Evolutionary conservation across 2,329 filamentous ascomycete genomes (phyloP).

Genomic region (Botrytis deweyae): DNA sequence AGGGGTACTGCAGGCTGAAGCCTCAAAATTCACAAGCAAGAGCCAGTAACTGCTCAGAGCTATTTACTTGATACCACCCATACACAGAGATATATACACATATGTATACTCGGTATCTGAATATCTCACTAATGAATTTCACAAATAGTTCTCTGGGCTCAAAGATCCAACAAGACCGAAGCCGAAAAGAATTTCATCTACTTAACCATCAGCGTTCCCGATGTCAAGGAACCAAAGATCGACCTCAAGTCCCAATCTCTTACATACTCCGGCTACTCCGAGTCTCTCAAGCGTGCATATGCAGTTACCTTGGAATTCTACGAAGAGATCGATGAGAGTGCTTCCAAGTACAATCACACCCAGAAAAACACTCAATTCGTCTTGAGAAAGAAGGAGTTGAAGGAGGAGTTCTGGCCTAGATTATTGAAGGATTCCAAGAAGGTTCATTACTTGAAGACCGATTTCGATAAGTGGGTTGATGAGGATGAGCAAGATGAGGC

Average conservation of each 20-base stretch:
- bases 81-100: background rate
- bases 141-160: constrained; percentile 87
- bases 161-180: constrained; percentile 82
- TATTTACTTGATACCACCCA: background rate
- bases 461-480: constrained; percentile 77
- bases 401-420: constrained; percentile 93
- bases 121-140: background rate
- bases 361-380: constrained; percentile 85
- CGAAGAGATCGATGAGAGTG: constrained; percentile 81
- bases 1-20: constrained; percentile 16
- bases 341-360: constrained; percentile 86
- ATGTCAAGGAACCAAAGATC: constrained; percentile 80
- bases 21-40: constrained; percentile 13
- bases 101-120: background rate
- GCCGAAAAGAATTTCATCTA: constrained; percentile 91
- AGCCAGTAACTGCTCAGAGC: background rate
- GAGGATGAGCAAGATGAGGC: constrained; percentile 86
- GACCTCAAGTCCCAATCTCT: constrained; percentile 77
- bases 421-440: constrained; percentile 88
- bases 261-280: constrained; percentile 78
- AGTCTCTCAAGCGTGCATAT: constrained; percentile 83
- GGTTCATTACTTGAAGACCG: constrained; percentile 94
- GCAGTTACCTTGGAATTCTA: constrained; percentile 84
- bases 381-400: constrained; percentile 94
- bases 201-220: constrained; percentile 85